These are phyloP conservation scores for Anaeromyces robustus DNA, from an alignment of 192 early-diverging fungal genomes.

Conservation along the genomic window DNA sequence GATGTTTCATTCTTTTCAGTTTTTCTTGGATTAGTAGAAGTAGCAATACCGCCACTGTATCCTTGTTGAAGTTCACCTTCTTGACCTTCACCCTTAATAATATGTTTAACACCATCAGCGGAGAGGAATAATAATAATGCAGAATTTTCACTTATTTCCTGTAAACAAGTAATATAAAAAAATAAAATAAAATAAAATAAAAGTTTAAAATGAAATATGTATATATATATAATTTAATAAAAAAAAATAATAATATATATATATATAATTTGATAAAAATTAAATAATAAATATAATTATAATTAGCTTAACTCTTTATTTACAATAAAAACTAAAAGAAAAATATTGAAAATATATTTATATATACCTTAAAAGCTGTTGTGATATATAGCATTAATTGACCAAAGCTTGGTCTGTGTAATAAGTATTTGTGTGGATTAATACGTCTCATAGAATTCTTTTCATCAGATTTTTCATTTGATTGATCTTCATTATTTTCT, in stretches of 20 bases:
- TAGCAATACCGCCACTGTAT: conserved; percentile 63
- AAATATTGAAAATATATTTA: too few species aligned
- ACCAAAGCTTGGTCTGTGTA: conserved; percentile 80
- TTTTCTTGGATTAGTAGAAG: conserved; percentile 45
- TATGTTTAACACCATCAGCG: conserved; percentile 57
- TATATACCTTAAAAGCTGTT: conserved; percentile 69
- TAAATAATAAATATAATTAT: too few species aligned
- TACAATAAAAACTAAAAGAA: too few species aligned
- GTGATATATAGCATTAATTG: conserved; percentile 83
- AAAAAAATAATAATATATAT: too few species aligned
- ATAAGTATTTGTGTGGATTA: conserved; percentile 85
- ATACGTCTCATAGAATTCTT: conserved; percentile 17
- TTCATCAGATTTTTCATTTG: neutral
- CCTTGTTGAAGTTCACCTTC: conserved; percentile 22
- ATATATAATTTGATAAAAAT: too few species aligned
- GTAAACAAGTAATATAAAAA: neutral
- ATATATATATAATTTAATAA: too few species aligned
- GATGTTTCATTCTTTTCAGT: conserved; percentile 29
- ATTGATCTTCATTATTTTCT: neutral
- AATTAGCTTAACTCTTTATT: too few species aligned
- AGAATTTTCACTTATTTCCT: conserved; percentile 75
- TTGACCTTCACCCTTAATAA: conserved; percentile 15
- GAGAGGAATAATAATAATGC: conserved; percentile 81
- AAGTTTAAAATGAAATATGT: too few species aligned
- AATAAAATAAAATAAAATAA: too few species aligned